These are phyloP conservation scores for Fraxinus ornus DNA, from an alignment of 305 asterid genomes.

Conservation along the genomic window DNA sequence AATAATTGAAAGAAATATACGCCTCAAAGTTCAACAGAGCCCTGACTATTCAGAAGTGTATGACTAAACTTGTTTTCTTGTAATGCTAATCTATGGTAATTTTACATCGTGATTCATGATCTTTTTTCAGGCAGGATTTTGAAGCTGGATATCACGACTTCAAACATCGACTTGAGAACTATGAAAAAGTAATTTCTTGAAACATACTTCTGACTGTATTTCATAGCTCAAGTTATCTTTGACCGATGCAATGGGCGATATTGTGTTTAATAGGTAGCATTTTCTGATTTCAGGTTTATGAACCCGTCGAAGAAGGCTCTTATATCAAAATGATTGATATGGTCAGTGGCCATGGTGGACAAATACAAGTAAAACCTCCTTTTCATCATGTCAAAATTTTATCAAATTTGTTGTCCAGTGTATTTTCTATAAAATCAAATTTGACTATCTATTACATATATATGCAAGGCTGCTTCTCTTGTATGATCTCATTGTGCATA, in stretches of 20 bases:
- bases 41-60: conserved; percentile 99
- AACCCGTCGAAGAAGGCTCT: conserved; percentile 98
- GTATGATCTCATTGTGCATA: conserved; percentile 14
- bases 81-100: conserved; percentile 15
- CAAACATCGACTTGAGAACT: conserved; percentile 85
- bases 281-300: conserved; percentile 67
- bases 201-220: conserved; percentile 25
- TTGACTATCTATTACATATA: background rate
- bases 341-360: conserved; percentile 98
- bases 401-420: background rate
- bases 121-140: conserved; percentile 83
- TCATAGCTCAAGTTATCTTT: background rate
- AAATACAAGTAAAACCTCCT: conserved; percentile 63
- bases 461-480: background rate
- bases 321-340: conserved; percentile 96
- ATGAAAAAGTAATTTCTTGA: conserved; percentile 70
- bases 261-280: conserved; percentile 20
- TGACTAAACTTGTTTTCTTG: conserved; percentile 28
- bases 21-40: conserved; percentile 99
- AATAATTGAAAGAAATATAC: conserved; percentile 94
- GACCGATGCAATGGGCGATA: conserved; percentile 10
- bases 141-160: conserved; percentile 98
- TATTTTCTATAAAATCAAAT: conserved; percentile 3
- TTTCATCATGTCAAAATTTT: conserved; percentile 12
- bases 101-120: conserved; percentile 29